These are phyloP conservation scores for Oleoguttula mirabilis DNA, from an alignment of 495 filamentous ascomycete species.

Conservation along the genomic window DNA sequence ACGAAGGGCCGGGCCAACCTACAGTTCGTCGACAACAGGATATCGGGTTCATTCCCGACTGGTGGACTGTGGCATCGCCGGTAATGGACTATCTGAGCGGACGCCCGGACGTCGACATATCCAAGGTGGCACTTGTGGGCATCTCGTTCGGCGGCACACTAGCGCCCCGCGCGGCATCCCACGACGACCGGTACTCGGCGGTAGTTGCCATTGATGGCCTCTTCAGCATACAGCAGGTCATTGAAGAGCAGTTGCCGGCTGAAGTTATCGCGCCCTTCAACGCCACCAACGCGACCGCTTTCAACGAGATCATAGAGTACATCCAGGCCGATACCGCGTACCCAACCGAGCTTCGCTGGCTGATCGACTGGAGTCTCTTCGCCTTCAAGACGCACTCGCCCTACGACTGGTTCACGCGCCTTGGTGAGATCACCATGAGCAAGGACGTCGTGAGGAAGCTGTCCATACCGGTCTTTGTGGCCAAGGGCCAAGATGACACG, in stretches of 20 bases:
- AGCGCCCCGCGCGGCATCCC: slow-evolving; percentile 27
- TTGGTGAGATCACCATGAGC: background rate
- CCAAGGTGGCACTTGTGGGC: slow-evolving; percentile 28
- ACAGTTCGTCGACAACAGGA: slow-evolving; percentile 35
- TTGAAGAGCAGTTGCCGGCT: background rate
- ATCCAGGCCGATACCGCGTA: background rate
- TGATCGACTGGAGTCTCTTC: background rate
- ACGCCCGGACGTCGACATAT: slow-evolving; percentile 24
- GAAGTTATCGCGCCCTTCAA: background rate
- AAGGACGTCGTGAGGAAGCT: background rate
- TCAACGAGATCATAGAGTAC: background rate
- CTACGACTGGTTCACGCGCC: background rate
- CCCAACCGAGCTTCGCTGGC: background rate
- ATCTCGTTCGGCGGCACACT: slow-evolving; percentile 33
- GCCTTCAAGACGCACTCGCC: background rate
- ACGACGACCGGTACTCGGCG: slow-evolving; percentile 34
- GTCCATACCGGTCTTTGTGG: slow-evolving; percentile 2
- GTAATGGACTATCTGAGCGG: slow-evolving; percentile 32
- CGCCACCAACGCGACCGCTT: background rate
- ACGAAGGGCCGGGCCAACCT: slow-evolving; percentile 41
- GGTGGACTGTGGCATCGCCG: slow-evolving; percentile 36
- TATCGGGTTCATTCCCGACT: slow-evolving; percentile 39
- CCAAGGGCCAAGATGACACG: slow-evolving; percentile 1
- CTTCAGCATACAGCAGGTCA: background rate
- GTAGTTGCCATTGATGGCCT: slow-evolving; percentile 33